Base-by-base conservation (phyloP, 495 filamentous ascomycete species). In the Chaetomium tenue region DNA sequence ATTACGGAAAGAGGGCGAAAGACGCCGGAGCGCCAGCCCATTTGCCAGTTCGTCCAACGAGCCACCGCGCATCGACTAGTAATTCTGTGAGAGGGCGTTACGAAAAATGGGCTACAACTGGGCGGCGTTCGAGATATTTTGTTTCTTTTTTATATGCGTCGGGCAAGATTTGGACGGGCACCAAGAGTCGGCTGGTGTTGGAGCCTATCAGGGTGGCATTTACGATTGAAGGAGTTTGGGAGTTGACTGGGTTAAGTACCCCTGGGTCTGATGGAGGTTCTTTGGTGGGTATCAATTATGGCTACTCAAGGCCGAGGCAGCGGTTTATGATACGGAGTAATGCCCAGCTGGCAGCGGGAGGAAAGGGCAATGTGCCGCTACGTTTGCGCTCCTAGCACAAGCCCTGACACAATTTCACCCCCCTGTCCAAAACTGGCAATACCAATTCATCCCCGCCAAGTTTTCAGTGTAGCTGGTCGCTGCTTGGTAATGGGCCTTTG, bases 1-100 rank as follows among this genome's bases (percentile, higher is more conserved):
- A 5, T 84, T 91, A 68, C 80, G 91, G 40, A 90, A 90, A 74
- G 91, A 97, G 75, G 92, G 90, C 25, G 89, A 92, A 72, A 81
- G 87, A 65, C 78, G 92, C 65, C 81, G 91, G 12, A 70, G 66
- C 44, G 48, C 68, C 7, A 67, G 66, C 42, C 70, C 68, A 20
- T 71, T 70, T 47, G 40, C 74, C n/a, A 65, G 64, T 0, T 67
- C 72, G 20, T 64, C 74, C 25, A 64, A 70, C 44, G 73, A 70
- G 5, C 74, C 75, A 2, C 76, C 76, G 47, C 73, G 76, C 6
- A 74, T 78, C 44, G 76, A 77, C 30, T 77, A 70, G 65, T 53
- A 16, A 13, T 3, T 18, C 18, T 20, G 53, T 18, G 53, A 12
- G 53, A 9, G 2, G 28, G 51, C 25, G 28, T 26, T 11, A 40